phyloP scores from a whole-genome alignment of 805 yeast species.

The Brettanomyces nanus region DNA sequence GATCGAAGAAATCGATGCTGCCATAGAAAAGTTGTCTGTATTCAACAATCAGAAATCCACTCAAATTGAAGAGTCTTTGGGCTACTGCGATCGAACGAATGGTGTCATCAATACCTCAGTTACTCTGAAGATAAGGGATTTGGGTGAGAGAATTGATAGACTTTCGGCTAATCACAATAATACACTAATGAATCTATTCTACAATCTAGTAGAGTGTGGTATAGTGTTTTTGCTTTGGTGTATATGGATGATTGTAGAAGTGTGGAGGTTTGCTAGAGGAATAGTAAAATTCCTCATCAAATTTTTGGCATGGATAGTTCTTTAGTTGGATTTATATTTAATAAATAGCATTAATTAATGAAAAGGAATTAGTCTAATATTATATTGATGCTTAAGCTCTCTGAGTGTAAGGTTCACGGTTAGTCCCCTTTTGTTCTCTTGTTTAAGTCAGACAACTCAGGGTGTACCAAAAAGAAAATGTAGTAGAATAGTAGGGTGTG shows the following conservation, averaged over 20 bases:
- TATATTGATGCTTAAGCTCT: no score
- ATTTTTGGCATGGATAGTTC: constrained; percentile 23
- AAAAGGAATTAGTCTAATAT: no score
- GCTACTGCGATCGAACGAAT: constrained; percentile 57
- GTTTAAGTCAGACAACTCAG: no score
- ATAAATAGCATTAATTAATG: no score
- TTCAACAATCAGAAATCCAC: constrained; percentile 23
- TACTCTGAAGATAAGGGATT: constrained; percentile 49
- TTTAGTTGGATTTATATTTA: constrained; percentile 12
- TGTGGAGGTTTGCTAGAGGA: constrained; percentile 30
- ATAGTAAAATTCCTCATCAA: constrained; percentile 10
- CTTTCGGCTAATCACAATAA: constrained; percentile 23
- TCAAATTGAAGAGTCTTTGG: constrained; percentile 51
- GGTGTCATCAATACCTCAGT: constrained; percentile 70
- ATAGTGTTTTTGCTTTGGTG: constrained; percentile 45
- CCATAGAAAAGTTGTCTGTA: constrained; percentile 14
- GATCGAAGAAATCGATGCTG: constrained; percentile 15
- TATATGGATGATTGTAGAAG: constrained; percentile 49
- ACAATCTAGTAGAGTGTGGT: constrained; percentile 39
- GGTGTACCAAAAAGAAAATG: no score
- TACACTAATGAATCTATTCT: constrained; percentile 30
- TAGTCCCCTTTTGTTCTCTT: no score
- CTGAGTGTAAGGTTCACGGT: no score
- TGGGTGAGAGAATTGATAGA: constrained; percentile 41
- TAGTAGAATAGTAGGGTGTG: no score